phyloP scores from a whole-genome alignment of 2,329 filamentous ascomycete genomes.

The Diaporthe ilicicola region DNA sequence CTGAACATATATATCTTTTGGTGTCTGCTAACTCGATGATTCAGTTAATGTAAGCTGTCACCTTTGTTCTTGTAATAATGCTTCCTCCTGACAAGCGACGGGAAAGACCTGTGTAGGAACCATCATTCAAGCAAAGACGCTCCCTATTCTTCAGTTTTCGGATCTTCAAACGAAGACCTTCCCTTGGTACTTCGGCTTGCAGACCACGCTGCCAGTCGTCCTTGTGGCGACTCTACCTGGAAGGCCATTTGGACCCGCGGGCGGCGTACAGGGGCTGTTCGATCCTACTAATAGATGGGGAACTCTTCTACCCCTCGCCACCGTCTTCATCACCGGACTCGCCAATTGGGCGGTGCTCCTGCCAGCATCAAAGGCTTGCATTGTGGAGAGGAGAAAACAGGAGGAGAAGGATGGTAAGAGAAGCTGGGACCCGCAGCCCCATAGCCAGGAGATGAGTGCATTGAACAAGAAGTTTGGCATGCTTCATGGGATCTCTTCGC shows the following conservation, averaged over 20 bases:
- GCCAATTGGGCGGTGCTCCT: slow-evolving; percentile 77
- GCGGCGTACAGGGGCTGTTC: slow-evolving; percentile 64
- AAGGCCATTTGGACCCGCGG: slow-evolving; percentile 54
- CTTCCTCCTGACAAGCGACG: slow-evolving; percentile 28
- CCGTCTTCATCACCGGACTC: slow-evolving; percentile 75
- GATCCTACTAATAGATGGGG: slow-evolving; percentile 67
- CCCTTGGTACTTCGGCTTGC: slow-evolving; percentile 87
- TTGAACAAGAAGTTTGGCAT: slow-evolving; percentile 82
- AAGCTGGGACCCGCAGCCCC: slow-evolving; percentile 79
- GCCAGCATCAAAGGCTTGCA: slow-evolving; percentile 78
- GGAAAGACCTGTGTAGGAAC: slow-evolving; percentile 76
- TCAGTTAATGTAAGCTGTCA: slow-evolving; percentile 29
- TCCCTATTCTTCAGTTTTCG: slow-evolving; percentile 83
- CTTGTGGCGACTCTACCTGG: slow-evolving; percentile 84
- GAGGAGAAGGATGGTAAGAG: slow-evolving; percentile 91
- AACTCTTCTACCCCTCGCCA: slow-evolving; percentile 73
- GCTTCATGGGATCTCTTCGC: slow-evolving; percentile 82
- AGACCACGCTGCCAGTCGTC: slow-evolving; percentile 76
- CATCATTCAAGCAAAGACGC: slow-evolving; percentile 77
- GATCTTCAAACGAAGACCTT: slow-evolving; percentile 83
- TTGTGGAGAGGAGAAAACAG: slow-evolving; percentile 80
- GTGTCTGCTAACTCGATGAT: not conserved
- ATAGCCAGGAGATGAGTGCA: slow-evolving; percentile 83
- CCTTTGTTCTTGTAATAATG: not conserved
- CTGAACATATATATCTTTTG: not conserved